Percentiles rank a stretch among this genome's conserved stretches.
Evolutionary conservation across 768 basidiomycete species (phyloP).

Genomic region (Daedaleopsis sinensis): DNA sequence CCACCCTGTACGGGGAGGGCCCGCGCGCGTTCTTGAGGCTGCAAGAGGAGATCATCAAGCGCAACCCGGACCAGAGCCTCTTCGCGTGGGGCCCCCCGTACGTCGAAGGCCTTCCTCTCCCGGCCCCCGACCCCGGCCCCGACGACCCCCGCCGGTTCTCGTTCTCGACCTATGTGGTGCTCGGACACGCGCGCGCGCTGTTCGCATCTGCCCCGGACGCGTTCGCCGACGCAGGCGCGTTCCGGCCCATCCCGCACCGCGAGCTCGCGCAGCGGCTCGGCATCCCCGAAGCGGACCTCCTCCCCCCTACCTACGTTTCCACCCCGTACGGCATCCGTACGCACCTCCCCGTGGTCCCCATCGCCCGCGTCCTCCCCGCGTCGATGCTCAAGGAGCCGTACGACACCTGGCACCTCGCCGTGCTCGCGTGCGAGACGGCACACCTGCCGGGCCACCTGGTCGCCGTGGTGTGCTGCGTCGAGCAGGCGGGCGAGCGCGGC

Average conservation of each 20-base stretch:
- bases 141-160: background rate
- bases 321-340: background rate
- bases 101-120: background rate
- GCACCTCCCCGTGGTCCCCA: background rate
- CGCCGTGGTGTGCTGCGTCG: background rate
- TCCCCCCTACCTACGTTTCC: background rate
- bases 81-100: conserved; percentile 11
- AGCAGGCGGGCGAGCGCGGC: background rate
- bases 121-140: background rate
- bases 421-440: background rate
- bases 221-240: background rate
- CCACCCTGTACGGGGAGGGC: conserved; percentile 7
- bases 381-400: background rate
- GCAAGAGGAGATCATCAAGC: conserved; percentile 8
- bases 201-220: background rate
- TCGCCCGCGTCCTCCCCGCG: background rate
- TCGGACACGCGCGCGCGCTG: background rate
- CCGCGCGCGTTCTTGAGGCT: conserved; percentile 3
- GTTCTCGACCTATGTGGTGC: background rate
- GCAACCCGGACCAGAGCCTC: conserved; percentile 14
- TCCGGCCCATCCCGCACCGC: background rate
- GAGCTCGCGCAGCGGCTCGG: background rate
- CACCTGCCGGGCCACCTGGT: background rate
- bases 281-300: background rate
- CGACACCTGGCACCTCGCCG: background rate